Evolutionary conservation across 208 protist genomes (phyloP), one percentile per base, ranked within the genome.

Genomic region (Leptomonas pyrrhocoris): DNA sequence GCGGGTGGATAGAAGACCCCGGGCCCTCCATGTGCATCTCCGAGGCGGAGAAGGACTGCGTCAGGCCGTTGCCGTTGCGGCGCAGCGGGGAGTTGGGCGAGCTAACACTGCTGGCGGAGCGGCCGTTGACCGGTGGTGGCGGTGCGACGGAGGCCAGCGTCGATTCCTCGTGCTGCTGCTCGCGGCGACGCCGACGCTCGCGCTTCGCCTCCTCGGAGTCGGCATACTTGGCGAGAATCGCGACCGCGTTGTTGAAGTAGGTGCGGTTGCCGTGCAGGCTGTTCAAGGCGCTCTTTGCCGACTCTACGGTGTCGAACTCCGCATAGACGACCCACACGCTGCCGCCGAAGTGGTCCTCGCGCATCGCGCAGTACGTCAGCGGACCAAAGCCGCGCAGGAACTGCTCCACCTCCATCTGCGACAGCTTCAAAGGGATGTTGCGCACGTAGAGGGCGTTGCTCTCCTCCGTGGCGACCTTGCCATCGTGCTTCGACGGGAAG

Each of bases 301-400:
- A 75, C 25, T 90, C 81, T 8, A 92, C 71, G 25, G 79, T 85
- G 57, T 92, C 84, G 66, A 81, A 95, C 77, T 94, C 86, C 19
- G 88, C 86, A 74, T 94, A 93, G 27, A 95, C 86, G 2, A 95
- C 90, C 88, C 90, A 95, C 23, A 95, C 90, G 30, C 72, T 79
- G 25, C 73, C 80, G 31, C 90, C 88, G 71, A 93, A 85, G 68
- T 93, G 87, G 64, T 95, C 90, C 55, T 92, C 90, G 46, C 90
- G 87, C 90, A 95, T 95, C 21, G 90, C 83, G 50, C 87, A 95
- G 82, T 90, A 94, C n/a, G 76, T 84, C 42, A 95, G 65, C n/a
- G 71, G 75, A 13, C 88, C 90, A 54, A 94, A 94, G 38, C 56
- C 58, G 36, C 80, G 49, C 50, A 95, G 64, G 30, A 92, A 93